Base-by-base conservation (phyloP, 345 rosid species). In the Streptanthus diversifolius region DNA sequence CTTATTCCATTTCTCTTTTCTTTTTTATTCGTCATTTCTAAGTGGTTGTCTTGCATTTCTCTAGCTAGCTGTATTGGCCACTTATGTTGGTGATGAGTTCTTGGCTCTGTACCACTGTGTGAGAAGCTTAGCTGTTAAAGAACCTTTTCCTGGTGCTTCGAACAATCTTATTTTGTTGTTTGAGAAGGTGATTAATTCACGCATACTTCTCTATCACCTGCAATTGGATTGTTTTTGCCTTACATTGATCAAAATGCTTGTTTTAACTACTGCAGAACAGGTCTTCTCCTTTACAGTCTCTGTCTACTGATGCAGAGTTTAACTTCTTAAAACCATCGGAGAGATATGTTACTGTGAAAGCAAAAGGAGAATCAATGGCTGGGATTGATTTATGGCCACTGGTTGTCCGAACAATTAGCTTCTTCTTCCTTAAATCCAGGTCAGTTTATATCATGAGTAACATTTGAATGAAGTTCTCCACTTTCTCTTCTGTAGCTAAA, bases 51-150 rank as follows among this genome's bases (percentile, higher is more conserved):
- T 43, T 37, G 12, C 17, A 21, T 44, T 18, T 63, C 47, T 77
- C 63, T 66, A 95, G 99, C 59, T 95, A 84, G 97, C 99, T 70
- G 85, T 95, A 65, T 68, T 95, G 85, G 95, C 99, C 41, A 88
- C 82, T 0, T 91, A 91, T 67, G 85, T 95, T 58, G 93, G 99
- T 49, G 96, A 90, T 32, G 96, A 89, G 65, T 86, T 91, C 77
- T 86, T 91, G 45, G 96, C 96, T 53, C 79, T 95, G 66, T 95
- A 91, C 82, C 99, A 89, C 54, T 95, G 91, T 59, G 74, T 95
- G 51, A 84, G 99, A 85, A 95, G 99, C 80, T 83, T 95, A 77
- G 96, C 99, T 10, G 89, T 91, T 53, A 90, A 84, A 78, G 99
- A 95, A 58, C 97, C 95, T 53, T 95, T 95, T 66, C 97, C 93